phyloP scores from a whole-genome alignment of 2,329 filamentous ascomycete genomes.

The Coniochaeta sp. region DNA sequence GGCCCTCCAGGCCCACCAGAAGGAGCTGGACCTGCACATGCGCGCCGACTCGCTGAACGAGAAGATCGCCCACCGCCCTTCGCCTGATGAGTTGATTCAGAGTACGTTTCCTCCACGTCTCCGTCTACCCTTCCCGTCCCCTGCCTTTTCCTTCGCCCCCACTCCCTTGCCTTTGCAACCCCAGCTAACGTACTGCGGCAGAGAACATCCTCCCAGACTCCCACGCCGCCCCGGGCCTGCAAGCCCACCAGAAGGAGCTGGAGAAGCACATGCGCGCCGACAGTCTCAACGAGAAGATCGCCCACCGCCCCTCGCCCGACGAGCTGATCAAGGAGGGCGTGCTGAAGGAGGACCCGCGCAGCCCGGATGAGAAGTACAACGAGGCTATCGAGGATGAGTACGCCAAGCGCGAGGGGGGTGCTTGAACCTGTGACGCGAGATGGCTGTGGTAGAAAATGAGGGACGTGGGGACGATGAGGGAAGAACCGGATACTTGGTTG shows the following conservation, averaged over 20 bases:
- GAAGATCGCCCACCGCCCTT: conserved; percentile 71
- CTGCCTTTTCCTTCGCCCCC: no score
- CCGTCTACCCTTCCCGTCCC: neutral
- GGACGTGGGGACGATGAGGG: no score
- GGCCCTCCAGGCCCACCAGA: conserved; percentile 70
- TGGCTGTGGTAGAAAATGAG: no score
- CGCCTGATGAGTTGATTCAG: conserved; percentile 56
- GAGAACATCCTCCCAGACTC: neutral
- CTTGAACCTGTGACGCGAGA: no score
- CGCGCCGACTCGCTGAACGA: conserved; percentile 79
- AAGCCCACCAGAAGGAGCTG: conserved; percentile 36
- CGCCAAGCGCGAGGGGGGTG: conserved; percentile 55
- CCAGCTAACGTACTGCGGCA: no score
- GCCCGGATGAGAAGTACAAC: conserved; percentile 48
- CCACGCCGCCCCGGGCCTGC: neutral
- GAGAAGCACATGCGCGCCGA: conserved; percentile 84
- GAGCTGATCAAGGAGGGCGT: conserved; percentile 75
- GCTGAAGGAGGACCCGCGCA: conserved; percentile 59
- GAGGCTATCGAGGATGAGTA: conserved; percentile 60
- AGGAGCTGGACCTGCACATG: conserved; percentile 73
- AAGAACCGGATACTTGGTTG: no score
- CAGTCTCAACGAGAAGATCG: conserved; percentile 79
- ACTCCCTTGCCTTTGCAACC: neutral
- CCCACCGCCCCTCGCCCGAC: conserved; percentile 68
- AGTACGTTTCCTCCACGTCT: neutral